Evolutionary conservation across 2,329 filamentous ascomycete species (phyloP).

Genomic region (Apiospora marii): DNA sequence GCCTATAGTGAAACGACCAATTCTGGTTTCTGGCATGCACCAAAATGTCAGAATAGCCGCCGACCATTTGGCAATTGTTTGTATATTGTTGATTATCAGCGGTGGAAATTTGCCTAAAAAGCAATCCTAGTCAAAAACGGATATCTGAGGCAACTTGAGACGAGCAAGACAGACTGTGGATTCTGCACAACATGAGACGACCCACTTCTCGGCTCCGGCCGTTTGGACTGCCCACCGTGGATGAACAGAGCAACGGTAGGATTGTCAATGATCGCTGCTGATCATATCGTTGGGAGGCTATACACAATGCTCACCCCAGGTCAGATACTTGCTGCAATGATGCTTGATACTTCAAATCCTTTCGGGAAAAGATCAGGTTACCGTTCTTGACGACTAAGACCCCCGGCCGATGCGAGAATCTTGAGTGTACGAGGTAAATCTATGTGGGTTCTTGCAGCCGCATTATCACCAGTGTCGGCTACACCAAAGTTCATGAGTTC

Average conservation of each 20-base stretch:
- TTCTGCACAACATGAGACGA: background rate
- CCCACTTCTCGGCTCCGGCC: constrained; percentile 4
- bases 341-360: background rate
- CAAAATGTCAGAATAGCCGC: background rate
- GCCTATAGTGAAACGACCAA: background rate
- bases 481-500: background rate
- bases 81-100: background rate
- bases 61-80: background rate
- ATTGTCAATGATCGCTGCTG: background rate
- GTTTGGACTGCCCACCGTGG: background rate
- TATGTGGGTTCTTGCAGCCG: background rate
- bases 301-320: background rate
- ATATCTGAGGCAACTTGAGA: constrained; percentile 19
- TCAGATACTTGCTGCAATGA: background rate
- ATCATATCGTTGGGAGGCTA: background rate
- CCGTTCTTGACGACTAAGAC: background rate
- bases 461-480: background rate
- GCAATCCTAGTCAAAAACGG: background rate
- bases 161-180: background rate
- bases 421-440: background rate
- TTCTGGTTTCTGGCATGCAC: background rate
- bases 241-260: background rate
- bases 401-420: no score
- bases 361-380: background rate
- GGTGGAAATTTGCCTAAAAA: background rate